Evolutionary conservation across 768 basidiomycete genomes (phyloP).

Genomic region (Rhizopogon rudus): DNA sequence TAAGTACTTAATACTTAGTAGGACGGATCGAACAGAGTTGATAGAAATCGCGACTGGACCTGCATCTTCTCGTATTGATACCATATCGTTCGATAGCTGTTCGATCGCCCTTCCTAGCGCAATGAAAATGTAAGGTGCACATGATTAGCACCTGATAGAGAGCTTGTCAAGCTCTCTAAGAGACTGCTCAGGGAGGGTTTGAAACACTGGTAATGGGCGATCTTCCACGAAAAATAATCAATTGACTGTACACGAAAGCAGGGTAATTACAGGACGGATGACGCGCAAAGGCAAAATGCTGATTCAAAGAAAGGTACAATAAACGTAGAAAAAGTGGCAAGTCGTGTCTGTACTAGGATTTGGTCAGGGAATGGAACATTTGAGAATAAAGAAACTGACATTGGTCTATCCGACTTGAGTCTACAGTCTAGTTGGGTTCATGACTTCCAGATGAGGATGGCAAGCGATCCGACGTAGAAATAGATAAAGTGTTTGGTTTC

Average conservation of each 20-base stretch:
- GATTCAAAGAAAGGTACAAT: slow-evolving; percentile 21
- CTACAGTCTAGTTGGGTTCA: slow-evolving; percentile 29
- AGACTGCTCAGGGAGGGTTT: no score
- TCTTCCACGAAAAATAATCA: neutral
- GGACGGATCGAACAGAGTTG: no score
- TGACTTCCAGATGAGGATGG: slow-evolving; percentile 95
- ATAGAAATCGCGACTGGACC: no score
- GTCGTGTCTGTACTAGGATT: slow-evolving; percentile 9
- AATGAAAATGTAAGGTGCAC: neutral
- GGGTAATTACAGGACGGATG: slow-evolving; percentile 21
- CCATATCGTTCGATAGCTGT: no score
- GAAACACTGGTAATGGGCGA: neutral
- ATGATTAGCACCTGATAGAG: neutral
- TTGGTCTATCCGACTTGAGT: slow-evolving; percentile 16
- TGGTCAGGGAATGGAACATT: neutral
- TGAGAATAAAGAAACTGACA: slow-evolving; percentile 10
- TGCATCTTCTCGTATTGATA: no score
- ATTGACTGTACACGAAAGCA: slow-evolving; percentile 12
- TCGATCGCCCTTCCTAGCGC: no score
- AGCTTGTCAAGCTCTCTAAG: neutral
- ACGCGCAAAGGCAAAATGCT: slow-evolving; percentile 11
- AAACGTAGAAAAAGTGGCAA: slow-evolving; percentile 12
- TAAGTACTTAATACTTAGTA: no score
- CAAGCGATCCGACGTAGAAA: slow-evolving; percentile 91
- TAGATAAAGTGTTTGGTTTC: slow-evolving; percentile 99